Evolutionary conservation across 2,329 filamentous ascomycete genomes (phyloP).

Genomic region (Alternaria sp.): DNA sequence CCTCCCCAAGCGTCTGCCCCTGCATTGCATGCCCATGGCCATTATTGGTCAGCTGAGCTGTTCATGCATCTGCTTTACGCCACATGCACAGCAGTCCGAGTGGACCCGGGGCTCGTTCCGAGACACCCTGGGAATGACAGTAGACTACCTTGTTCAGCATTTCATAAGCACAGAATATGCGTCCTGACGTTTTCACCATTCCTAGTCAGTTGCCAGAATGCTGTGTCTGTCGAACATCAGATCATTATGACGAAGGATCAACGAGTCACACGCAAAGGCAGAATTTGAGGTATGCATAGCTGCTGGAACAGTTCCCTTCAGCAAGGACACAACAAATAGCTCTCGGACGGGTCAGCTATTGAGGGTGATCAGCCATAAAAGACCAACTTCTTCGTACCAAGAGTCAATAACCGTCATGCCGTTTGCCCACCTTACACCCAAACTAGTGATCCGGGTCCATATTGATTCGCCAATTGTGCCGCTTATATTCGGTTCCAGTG

Average conservation of each 20-base stretch:
- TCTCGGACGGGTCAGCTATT: not conserved
- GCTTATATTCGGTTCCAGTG: not conserved
- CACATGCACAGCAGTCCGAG: conserved; percentile 1
- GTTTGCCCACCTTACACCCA: not conserved
- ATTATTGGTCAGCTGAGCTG: conserved; percentile 2
- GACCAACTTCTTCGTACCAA: not conserved
- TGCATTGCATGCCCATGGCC: conserved; percentile 1
- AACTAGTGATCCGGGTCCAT: no score
- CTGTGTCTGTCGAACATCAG: not conserved
- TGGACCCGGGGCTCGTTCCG: not conserved
- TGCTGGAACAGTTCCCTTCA: not conserved
- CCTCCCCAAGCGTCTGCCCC: conserved; percentile 8
- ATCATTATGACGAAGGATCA: not conserved
- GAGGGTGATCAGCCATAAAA: not conserved
- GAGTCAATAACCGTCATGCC: not conserved
- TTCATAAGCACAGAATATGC: not conserved
- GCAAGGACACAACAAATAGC: not conserved
- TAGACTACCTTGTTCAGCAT: not conserved
- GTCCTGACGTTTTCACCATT: not conserved
- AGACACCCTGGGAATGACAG: not conserved
- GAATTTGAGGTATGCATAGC: not conserved
- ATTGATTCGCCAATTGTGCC: not conserved
- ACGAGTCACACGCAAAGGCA: not conserved
- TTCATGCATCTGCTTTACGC: conserved; percentile 2
- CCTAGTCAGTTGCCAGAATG: not conserved